Percentiles rank a stretch among this genome's conserved stretches.
These are phyloP conservation scores for Leccinum fallax DNA, from an alignment of 1,284 basidiomycete genomes.

Conservation along the genomic window DNA sequence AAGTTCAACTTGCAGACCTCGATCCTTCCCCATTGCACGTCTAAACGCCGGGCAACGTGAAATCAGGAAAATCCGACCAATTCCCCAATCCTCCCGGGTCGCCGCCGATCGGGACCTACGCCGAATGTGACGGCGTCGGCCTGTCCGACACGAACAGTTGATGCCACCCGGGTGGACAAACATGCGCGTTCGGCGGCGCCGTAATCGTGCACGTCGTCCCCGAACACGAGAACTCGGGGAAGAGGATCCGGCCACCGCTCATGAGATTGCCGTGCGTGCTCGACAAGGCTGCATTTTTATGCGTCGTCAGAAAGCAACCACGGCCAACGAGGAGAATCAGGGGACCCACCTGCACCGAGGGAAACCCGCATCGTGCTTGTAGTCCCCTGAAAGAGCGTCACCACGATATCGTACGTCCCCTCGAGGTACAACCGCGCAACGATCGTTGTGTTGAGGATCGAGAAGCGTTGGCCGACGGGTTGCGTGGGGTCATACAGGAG, in stretches of 20 bases:
- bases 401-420: conserved; percentile 54
- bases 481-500: conserved; percentile 67
- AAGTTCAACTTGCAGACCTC: not conserved
- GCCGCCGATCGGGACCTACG: conserved; percentile 75
- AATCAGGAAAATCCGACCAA: conserved; percentile 68
- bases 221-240: conserved; percentile 64
- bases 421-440: conserved; percentile 84
- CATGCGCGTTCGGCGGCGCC: conserved; percentile 65
- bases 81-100: conserved; percentile 66
- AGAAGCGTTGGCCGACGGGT: conserved; percentile 60
- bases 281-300: conserved; percentile 51
- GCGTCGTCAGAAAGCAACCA: too few species aligned
- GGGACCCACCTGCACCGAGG: conserved; percentile 53
- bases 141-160: conserved; percentile 73
- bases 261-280: conserved; percentile 77
- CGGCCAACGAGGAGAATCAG: not conserved
- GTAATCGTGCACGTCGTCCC: conserved; percentile 66
- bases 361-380: conserved; percentile 59
- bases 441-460: conserved; percentile 66
- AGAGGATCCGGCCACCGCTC: conserved; percentile 64
- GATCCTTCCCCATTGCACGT: not conserved
- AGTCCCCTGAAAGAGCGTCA: conserved; percentile 58
- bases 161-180: conserved; percentile 76
- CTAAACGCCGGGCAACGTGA: conserved; percentile 55
- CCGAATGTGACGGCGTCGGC: conserved; percentile 69